Evolutionary conservation across 345 rosid species (phyloP), one percentile per base, ranked within the genome.

Genomic region (Boechera retrofracta): DNA sequence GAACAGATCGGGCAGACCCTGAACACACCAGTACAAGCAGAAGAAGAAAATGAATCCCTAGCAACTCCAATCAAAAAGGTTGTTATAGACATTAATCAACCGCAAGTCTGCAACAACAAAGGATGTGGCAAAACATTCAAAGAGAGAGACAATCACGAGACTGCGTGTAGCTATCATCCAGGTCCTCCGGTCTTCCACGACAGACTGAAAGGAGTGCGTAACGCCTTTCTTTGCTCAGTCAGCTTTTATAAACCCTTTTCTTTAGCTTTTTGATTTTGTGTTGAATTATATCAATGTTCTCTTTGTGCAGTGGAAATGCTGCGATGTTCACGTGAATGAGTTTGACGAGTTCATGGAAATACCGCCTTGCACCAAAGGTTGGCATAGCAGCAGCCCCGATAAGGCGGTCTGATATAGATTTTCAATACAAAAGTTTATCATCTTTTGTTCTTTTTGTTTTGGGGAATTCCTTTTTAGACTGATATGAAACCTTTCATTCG

Each of bases 151-250:
- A 93, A 95, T 84, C 89, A 95, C 56, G 96, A 85, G 67, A 56
- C 83, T 39, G 93, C 98, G 2, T 95, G 98, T 75, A 85, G 69
- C 85, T 83, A 87, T 78, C 99, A 96, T 81, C 99, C 99, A 57
- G 98, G 99, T 57, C 99, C 98, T 44, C 82, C 99, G 6, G 82
- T 91, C 76, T 96, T 96, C 81, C 99, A 96, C 55, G 98, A 96
- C 49, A 83, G 98, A 66, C 61, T 81, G 67, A 88, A 80, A 93
- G 97, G 96, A 89, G 99, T 87, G 73, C 11, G 81, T 42, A 15
- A 24, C 5, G 3, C 49, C 36, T 31, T 36, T 57, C 57, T 53
- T 54, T 62, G 29, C 29, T 24, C 41, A 29, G 29, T 44, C 72
- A 15, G 65, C 67, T 56, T 29, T 16, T 18, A 3, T 4, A 4